Percentiles rank a stretch among this genome's conserved stretches.
phyloP scores from a whole-genome alignment of 495 filamentous ascomycete genomes.

The Beverwykella pulmonaria region DNA sequence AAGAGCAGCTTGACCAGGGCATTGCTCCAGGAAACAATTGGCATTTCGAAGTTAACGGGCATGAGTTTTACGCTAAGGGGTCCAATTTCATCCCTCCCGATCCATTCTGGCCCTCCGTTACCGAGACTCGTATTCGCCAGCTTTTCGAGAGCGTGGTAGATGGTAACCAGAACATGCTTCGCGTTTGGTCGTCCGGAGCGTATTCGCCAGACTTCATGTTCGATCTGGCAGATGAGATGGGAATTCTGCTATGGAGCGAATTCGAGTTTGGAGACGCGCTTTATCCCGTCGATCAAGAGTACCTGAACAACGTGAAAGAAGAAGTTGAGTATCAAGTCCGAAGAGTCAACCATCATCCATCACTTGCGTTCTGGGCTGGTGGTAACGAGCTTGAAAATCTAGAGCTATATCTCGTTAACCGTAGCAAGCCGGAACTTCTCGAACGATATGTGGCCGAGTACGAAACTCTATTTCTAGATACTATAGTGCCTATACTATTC shows the following conservation, averaged over 20 bases:
- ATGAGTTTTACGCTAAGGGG: conserved; percentile 67
- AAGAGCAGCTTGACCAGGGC: conserved; percentile 58
- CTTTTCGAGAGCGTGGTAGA: conserved; percentile 60
- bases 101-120: conserved; percentile 68
- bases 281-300: conserved; percentile 60
- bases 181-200: conserved; percentile 66
- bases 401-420: conserved; percentile 54
- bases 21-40: conserved; percentile 67
- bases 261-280: conserved; percentile 68
- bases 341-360: conserved; percentile 67
- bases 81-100: conserved; percentile 65
- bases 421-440: conserved; percentile 52
- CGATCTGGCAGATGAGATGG: conserved; percentile 64
- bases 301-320: conserved; percentile 60
- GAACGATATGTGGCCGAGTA: conserved; percentile 58
- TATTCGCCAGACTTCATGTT: conserved; percentile 71
- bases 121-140: conserved; percentile 54
- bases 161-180: conserved; percentile 71
- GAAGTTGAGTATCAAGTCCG: conserved; percentile 67
- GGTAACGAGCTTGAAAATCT: conserved; percentile 67
- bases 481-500: conserved; percentile 64
- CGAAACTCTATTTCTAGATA: conserved; percentile 63
- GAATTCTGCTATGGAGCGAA: conserved; percentile 67
- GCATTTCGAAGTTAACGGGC: conserved; percentile 71
- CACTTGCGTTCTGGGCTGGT: conserved; percentile 68